phyloP scores from a whole-genome alignment of 1,284 basidiomycete species.

The Trichosporon sp. region DNA sequence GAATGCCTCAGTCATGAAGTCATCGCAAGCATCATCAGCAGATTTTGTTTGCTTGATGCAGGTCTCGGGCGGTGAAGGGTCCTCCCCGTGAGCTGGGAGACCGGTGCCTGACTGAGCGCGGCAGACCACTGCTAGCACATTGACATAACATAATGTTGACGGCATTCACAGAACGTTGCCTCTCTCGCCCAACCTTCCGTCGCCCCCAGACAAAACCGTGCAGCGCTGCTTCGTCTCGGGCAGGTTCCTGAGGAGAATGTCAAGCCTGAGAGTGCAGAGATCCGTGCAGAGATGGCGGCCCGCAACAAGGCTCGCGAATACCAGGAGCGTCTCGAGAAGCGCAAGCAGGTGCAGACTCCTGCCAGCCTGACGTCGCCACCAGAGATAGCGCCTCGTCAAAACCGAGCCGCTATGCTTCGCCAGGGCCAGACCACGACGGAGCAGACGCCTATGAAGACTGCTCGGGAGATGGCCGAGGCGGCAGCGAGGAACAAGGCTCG shows the following conservation, averaged over 20 bases:
- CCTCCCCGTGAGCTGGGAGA: conserved; percentile 7
- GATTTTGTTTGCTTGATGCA: background rate
- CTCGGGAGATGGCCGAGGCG: conserved; percentile 34
- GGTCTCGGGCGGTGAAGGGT: background rate
- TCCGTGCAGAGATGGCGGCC: conserved; percentile 8
- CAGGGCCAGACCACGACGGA: conserved; percentile 21
- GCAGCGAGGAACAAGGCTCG: conserved; percentile 40
- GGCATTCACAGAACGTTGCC: conserved; percentile 36
- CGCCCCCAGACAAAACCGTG: conserved; percentile 38
- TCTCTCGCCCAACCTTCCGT: conserved; percentile 42
- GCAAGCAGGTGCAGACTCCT: conserved; percentile 39
- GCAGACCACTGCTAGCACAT: background rate
- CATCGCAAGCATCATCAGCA: background rate
- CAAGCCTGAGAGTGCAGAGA: conserved; percentile 1
- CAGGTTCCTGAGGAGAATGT: conserved; percentile 19
- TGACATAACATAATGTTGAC: conserved; percentile 15
- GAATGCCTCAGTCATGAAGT: background rate
- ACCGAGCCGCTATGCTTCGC: conserved; percentile 32
- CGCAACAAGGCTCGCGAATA: conserved; percentile 37
- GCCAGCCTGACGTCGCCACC: conserved; percentile 32
- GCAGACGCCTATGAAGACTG: conserved; percentile 13
- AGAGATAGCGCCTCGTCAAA: conserved; percentile 26
- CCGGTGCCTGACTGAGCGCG: conserved; percentile 9
- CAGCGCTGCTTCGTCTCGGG: conserved; percentile 38
- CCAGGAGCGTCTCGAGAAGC: conserved; percentile 38